phyloP scores from a whole-genome alignment of 2,329 filamentous ascomycete genomes.

The Aspergillus uvarum region DNA sequence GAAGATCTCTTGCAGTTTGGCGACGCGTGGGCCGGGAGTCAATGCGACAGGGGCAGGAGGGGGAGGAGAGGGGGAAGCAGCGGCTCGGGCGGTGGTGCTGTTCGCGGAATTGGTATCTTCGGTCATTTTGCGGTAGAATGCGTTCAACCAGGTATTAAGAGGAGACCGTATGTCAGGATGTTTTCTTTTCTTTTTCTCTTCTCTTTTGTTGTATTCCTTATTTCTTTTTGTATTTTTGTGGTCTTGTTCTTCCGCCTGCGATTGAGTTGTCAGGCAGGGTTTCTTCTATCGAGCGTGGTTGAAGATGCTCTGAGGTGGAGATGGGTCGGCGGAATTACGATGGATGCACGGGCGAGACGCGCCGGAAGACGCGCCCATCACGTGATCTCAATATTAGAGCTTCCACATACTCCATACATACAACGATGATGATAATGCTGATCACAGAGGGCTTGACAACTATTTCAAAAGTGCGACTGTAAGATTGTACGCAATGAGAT shows the following conservation, averaged over 20 bases:
- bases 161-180: background rate
- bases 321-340: background rate
- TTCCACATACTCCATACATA: too few species aligned
- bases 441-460: too few species aligned
- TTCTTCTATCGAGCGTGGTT: background rate
- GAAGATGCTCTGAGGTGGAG: background rate
- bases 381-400: conserved; percentile 16
- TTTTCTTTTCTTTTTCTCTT: background rate
- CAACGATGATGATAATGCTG: too few species aligned
- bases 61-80: conserved; percentile 51
- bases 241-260: background rate
- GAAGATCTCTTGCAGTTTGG: conserved; percentile 61
- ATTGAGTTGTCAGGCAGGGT: background rate
- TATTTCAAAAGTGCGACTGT: too few species aligned
- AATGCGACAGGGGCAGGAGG: conserved; percentile 54
- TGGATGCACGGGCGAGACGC: background rate
- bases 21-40: conserved; percentile 60
- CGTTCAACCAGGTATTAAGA: background rate
- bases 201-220: too few species aligned
- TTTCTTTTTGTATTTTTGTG: background rate
- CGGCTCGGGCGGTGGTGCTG: conserved; percentile 14
- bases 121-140: conserved; percentile 19
- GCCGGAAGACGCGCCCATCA: conserved; percentile 16
- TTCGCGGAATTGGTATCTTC: conserved; percentile 14
- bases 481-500: too few species aligned